phyloP scores from a whole-genome alignment of 2,329 filamentous ascomycete species.

The Cercospora nicotianae region DNA sequence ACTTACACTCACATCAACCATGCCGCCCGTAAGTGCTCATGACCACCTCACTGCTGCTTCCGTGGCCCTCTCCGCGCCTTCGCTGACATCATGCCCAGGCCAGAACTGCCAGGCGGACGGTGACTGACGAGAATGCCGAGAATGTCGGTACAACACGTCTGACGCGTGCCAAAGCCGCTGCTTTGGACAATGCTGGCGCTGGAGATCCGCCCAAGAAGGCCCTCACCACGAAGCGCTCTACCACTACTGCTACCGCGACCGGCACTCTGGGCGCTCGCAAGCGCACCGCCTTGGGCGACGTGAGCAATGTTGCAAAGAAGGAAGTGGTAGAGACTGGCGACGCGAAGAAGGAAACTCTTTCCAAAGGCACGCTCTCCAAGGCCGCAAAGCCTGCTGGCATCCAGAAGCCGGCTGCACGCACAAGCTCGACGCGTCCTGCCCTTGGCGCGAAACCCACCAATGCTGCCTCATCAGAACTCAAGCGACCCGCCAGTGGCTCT shows the following conservation, averaged over 20 bases:
- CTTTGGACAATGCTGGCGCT: conserved; percentile 53
- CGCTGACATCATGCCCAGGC: conserved; percentile 55
- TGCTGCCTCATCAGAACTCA: conserved; percentile 57
- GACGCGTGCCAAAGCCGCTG: conserved; percentile 88
- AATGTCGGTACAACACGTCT: conserved; percentile 68
- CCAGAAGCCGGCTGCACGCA: conserved; percentile 64
- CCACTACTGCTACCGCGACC: conserved; percentile 42
- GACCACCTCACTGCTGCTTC: conserved; percentile 5
- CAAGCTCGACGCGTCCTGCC: conserved; percentile 56
- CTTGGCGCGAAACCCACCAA: conserved; percentile 72
- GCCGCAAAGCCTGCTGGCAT: conserved; percentile 75
- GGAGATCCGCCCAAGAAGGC: conserved; percentile 60
- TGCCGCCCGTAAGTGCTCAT: conserved; percentile 40
- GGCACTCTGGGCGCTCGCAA: conserved; percentile 55
- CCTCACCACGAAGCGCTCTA: conserved; percentile 48
- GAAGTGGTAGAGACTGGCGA: conserved; percentile 64
- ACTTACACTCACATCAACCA: conserved; percentile 30
- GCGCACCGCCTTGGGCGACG: conserved; percentile 84
- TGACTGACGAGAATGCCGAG: conserved; percentile 93
- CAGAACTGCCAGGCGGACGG: conserved; percentile 72
- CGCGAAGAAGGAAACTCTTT: conserved; percentile 49
- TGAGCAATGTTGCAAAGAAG: conserved; percentile 89
- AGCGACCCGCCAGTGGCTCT: conserved; percentile 71
- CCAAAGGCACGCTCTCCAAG: conserved; percentile 73
- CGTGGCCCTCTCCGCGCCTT: conserved; percentile 19